These are phyloP conservation scores for Candida ficus DNA, from an alignment of 805 yeast species.

Conservation along the genomic window DNA sequence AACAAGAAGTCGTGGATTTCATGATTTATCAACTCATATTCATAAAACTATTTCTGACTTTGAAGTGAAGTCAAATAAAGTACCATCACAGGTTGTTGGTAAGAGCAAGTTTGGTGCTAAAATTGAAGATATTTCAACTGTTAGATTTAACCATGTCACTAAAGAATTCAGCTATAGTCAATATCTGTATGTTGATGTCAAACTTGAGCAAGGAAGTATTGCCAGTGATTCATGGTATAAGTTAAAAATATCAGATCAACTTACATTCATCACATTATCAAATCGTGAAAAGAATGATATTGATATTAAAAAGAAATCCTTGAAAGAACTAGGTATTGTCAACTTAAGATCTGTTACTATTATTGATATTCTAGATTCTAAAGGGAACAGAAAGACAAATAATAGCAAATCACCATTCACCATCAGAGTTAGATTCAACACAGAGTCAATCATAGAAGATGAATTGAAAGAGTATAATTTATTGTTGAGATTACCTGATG, in stretches of 20 bases:
- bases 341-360: neutral
- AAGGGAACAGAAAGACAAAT: neutral
- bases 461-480: slow-evolving; percentile 16
- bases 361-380: neutral
- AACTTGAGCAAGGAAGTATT: too few species aligned
- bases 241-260: neutral
- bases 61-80: slow-evolving; percentile 6
- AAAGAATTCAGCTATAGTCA: neutral
- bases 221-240: neutral
- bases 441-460: neutral
- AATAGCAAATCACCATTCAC: neutral
- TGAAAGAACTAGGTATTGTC: neutral
- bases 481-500: slow-evolving; percentile 22
- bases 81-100: neutral
- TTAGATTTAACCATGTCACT: neutral
- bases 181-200: too few species aligned
- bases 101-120: slow-evolving; percentile 10
- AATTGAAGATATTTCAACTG: neutral
- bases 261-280: neutral
- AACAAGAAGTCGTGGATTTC: slow-evolving; percentile 2
- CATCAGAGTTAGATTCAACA: neutral
- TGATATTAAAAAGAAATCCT: too few species aligned
- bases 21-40: slow-evolving; percentile 10
- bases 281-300: too few species aligned
- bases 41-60: slow-evolving; percentile 11